Percentiles rank a stretch among this genome's conserved stretches.
phyloP scores from a whole-genome alignment of 495 filamentous ascomycete genomes.

The Amniculicola lignicola region DNA sequence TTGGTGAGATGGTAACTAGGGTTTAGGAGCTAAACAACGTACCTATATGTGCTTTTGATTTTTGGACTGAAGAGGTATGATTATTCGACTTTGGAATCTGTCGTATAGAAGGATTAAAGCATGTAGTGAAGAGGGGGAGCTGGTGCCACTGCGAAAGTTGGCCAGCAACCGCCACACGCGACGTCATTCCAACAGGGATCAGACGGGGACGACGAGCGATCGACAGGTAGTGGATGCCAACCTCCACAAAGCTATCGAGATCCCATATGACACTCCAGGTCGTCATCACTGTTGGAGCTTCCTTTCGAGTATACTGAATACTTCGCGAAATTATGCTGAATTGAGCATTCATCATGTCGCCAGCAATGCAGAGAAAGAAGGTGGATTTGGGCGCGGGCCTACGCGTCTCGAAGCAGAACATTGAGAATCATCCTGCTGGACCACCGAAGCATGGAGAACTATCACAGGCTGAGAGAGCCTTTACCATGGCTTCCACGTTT shows the following conservation, averaged over 20 bases:
- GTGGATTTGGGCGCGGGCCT: constrained; percentile 35
- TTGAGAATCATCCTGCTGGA: constrained; percentile 40
- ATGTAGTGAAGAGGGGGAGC: not conserved
- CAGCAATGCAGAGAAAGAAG: constrained; percentile 23
- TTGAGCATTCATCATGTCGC: constrained; percentile 3
- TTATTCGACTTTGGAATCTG: too few relatives aligned
- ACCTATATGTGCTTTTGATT: too few relatives aligned
- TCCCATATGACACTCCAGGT: too few relatives aligned
- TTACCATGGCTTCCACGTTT: constrained; percentile 43
- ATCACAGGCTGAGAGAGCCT: constrained; percentile 43
- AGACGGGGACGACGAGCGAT: not conserved
- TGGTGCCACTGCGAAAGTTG: constrained; percentile 15
- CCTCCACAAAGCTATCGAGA: too few relatives aligned
- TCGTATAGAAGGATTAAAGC: not conserved
- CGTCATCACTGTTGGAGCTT: too few relatives aligned
- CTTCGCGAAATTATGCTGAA: not conserved
- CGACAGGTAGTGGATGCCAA: not conserved
- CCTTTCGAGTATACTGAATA: too few relatives aligned
- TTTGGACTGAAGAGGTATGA: too few relatives aligned
- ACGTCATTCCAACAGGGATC: constrained; percentile 11
- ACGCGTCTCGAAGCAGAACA: constrained; percentile 35
- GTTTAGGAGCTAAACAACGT: constrained; percentile 4
- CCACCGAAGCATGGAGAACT: constrained; percentile 40
- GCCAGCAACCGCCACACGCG: constrained; percentile 16
- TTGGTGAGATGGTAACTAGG: not conserved